Percentiles rank a stretch among this genome's conserved stretches.
Conservation (phyloP, 495 filamentous ascomycete genomes). For the Copromyces sp. region DNA sequence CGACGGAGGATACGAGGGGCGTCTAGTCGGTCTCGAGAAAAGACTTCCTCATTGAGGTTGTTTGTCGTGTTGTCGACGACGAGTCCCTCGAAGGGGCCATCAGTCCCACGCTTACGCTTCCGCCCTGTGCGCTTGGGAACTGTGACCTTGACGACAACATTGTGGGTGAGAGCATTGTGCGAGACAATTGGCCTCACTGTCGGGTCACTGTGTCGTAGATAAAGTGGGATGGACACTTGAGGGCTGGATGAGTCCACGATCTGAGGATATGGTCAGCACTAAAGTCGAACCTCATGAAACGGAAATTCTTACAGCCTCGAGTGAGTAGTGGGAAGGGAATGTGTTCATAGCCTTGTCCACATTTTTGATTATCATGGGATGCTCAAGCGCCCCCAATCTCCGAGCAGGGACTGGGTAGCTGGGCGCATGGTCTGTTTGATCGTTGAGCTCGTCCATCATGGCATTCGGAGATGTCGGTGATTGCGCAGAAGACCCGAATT, state of each 20-base stretch:
- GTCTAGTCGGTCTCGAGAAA: constrained; percentile 33
- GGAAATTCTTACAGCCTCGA: constrained; percentile 48
- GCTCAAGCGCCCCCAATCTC: constrained; percentile 69
- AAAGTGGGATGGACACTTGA: constrained; percentile 44
- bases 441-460: background rate
- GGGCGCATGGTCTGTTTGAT: constrained; percentile 21
- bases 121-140: constrained; percentile 79
- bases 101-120: constrained; percentile 65
- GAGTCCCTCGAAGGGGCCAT: constrained; percentile 49
- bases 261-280: constrained; percentile 12
- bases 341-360: constrained; percentile 73
- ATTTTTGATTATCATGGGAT: constrained; percentile 76
- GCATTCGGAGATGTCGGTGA: background rate
- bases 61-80: background rate
- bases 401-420: constrained; percentile 46
- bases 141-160: constrained; percentile 75
- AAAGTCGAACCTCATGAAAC: background rate
- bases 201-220: constrained; percentile 67
- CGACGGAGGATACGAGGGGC: constrained; percentile 43
- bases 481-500: background rate
- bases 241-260: constrained; percentile 27
- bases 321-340: constrained; percentile 55
- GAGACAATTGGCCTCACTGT: constrained; percentile 66
- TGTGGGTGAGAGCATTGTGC: constrained; percentile 57
- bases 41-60: constrained; percentile 9